Percentiles rank a stretch among this genome's conserved stretches.
Conservation (phyloP, 176 grass and related monocot genomes). For the Secale cereale region DNA sequence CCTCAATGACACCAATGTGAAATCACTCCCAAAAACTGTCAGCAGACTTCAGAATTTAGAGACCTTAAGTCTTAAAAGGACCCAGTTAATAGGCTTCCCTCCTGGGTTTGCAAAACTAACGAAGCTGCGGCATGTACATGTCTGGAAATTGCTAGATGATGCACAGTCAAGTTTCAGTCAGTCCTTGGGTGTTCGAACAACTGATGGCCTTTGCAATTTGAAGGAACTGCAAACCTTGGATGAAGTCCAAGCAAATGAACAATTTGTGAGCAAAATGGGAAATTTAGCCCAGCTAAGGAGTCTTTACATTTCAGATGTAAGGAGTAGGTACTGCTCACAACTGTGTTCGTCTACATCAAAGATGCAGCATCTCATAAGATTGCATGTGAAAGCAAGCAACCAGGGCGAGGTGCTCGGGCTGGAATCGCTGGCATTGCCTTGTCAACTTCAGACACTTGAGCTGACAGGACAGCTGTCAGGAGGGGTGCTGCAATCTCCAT, state of each 20-base stretch:
- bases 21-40: slow-evolving; percentile 45
- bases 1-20: slow-evolving; percentile 43
- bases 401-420: slow-evolving; percentile 25
- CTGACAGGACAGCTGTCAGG: slow-evolving; percentile 3
- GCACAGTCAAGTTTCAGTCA: background rate
- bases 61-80: slow-evolving; percentile 38
- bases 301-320: background rate
- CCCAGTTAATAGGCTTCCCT: slow-evolving; percentile 2
- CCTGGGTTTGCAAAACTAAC: slow-evolving; percentile 14
- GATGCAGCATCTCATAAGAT: slow-evolving; percentile 10
- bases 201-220: background rate
- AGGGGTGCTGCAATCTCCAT: slow-evolving; percentile 17
- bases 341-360: slow-evolving; percentile 26
- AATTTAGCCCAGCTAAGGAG: slow-evolving; percentile 34
- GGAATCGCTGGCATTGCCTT: background rate
- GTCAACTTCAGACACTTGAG: slow-evolving; percentile 16
- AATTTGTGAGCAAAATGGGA: background rate
- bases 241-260: slow-evolving; percentile 3
- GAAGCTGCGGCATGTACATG: slow-evolving; percentile 36
- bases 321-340: slow-evolving; percentile 6
- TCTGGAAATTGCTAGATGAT: background rate
- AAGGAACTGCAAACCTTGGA: slow-evolving; percentile 27
- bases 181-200: background rate
- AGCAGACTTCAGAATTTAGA: slow-evolving; percentile 39
- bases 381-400: slow-evolving; percentile 26